Conservation (phyloP, 352 stramenopile species). For the Aphanomyces cochlioides region DNA sequence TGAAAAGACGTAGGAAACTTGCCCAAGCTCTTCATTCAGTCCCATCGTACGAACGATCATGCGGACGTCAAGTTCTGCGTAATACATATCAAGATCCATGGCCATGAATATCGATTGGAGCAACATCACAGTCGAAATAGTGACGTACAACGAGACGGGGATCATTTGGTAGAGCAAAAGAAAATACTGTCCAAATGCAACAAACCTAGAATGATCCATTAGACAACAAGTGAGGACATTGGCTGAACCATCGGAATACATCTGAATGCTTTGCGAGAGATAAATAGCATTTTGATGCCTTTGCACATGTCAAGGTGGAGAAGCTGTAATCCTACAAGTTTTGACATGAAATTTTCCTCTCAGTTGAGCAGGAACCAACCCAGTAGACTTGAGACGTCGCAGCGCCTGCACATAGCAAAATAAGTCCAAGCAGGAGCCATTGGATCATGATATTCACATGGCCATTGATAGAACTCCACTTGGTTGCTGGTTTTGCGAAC, state of each 20-base stretch:
- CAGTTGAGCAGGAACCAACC: conserved; percentile 20
- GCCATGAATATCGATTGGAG: conserved; percentile 93
- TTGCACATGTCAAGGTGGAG: conserved; percentile 31
- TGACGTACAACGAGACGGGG: conserved; percentile 97
- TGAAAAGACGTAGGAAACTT: conserved; percentile 98
- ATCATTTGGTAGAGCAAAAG: conserved; percentile 97
- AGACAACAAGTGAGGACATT: neutral
- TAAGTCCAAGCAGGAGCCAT: conserved; percentile 63
- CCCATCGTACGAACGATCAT: conserved; percentile 88
- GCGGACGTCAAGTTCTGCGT: conserved; percentile 83
- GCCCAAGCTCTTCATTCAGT: conserved; percentile 93
- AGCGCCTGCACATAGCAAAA: conserved; percentile 49
- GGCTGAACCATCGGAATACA: conserved; percentile 3
- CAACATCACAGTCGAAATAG: conserved; percentile 94
- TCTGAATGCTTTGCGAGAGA: neutral
- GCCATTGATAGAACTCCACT: conserved; percentile 82
- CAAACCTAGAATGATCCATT: conserved; percentile 40
- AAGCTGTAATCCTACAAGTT: conserved; percentile 43
- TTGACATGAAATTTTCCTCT: neutral
- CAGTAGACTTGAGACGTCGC: conserved; percentile 61
- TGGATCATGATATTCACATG: conserved; percentile 79
- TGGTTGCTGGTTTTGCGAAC: conserved; percentile 48
- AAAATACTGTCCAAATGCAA: conserved; percentile 91
- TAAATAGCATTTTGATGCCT: conserved; percentile 6
- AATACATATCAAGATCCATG: conserved; percentile 88